Evolutionary conservation across 2,329 filamentous ascomycete species (phyloP).

Genomic region (Cercospora brassicicola): DNA sequence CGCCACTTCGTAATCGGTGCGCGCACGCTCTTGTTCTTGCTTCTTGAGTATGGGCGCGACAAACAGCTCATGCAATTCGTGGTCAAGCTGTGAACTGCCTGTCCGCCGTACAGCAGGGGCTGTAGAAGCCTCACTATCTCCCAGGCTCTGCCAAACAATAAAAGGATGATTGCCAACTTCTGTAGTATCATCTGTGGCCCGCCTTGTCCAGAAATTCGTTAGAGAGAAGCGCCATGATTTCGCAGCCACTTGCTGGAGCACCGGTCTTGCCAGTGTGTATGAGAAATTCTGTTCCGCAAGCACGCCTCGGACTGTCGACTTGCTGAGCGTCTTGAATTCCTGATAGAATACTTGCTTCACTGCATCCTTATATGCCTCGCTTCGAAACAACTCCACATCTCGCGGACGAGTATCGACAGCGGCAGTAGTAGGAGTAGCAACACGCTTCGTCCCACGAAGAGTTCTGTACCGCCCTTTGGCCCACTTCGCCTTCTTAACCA

Average conservation of each 20-base stretch:
- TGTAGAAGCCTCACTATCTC: slow-evolving; percentile 50
- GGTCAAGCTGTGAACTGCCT: slow-evolving; percentile 57
- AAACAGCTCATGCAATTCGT: slow-evolving; percentile 50
- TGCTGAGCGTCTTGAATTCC: slow-evolving; percentile 73
- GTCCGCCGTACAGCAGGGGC: slow-evolving; percentile 65
- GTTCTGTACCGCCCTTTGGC: slow-evolving; percentile 63
- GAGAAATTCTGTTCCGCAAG: slow-evolving; percentile 79
- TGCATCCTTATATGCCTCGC: slow-evolving; percentile 65
- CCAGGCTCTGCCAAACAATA: slow-evolving; percentile 59
- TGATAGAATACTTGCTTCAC: slow-evolving; percentile 67
- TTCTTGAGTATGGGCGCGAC: slow-evolving; percentile 46
- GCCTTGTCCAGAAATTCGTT: slow-evolving; percentile 67
- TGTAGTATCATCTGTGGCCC: slow-evolving; percentile 49
- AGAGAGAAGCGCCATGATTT: slow-evolving; percentile 78
- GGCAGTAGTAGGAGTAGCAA: too few relatives aligned
- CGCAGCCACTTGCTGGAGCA: slow-evolving; percentile 66
- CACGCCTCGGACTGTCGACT: slow-evolving; percentile 73
- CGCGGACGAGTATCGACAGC: slow-evolving; percentile 45
- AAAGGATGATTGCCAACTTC: slow-evolving; percentile 53
- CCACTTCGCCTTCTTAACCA: slow-evolving; percentile 70
- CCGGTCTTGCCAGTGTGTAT: slow-evolving; percentile 69
- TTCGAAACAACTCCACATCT: slow-evolving; percentile 66
- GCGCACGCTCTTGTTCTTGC: slow-evolving; percentile 43
- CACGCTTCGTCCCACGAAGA: slow-evolving; percentile 8
- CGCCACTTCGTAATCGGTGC: slow-evolving; percentile 46